A percentile compares a stretch with the other conserved stretches of the same genome.
These are phyloP conservation scores for Hsuehochloa calcarea DNA, from an alignment of 176 grass and related monocot species.

Conservation along the genomic window DNA sequence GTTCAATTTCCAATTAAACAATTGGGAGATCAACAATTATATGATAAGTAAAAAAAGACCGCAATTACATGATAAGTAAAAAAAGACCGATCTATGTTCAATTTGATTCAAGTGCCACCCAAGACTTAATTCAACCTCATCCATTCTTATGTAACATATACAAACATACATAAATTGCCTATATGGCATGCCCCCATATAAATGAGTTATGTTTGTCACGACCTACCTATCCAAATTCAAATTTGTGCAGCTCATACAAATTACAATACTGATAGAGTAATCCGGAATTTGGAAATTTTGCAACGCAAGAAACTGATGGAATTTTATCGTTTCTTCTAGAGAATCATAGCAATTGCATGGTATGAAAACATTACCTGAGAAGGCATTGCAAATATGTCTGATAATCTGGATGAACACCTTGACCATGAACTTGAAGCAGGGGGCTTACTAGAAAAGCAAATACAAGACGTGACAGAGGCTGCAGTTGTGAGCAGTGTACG, in stretches of 20 bases:
- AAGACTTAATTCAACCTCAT: slow-evolving; percentile 1
- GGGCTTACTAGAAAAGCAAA: slow-evolving; percentile 82
- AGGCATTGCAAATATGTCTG: slow-evolving; percentile 90
- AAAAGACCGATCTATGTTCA: not conserved
- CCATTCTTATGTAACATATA: not conserved
- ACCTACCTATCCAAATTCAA: not conserved
- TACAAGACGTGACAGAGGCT: slow-evolving; percentile 69
- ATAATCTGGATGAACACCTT: slow-evolving; percentile 77
- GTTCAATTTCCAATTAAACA: too few relatives aligned
- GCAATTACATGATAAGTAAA: not conserved
- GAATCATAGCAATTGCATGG: slow-evolving; percentile 17
- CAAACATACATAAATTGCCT: not conserved
- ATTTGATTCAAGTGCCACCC: not conserved
- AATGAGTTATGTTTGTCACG: not conserved
- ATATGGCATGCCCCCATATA: not conserved
- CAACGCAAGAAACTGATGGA: not conserved
- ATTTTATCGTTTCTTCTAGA: slow-evolving; percentile 7
- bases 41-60: not conserved
- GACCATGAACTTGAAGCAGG: slow-evolving; percentile 61
- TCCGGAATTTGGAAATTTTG: not conserved
- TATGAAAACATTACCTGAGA: slow-evolving; percentile 64
- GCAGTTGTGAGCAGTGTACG: slow-evolving; percentile 79
- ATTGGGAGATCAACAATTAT: not conserved
- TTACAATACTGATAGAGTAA: not conserved
- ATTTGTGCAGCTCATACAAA: slow-evolving; percentile 5